A percentile compares a stretch with the other conserved stretches of the same genome.
These are phyloP conservation scores for Cadophora sp. DNA, from an alignment of 2,329 filamentous ascomycete genomes.

Conservation along the genomic window DNA sequence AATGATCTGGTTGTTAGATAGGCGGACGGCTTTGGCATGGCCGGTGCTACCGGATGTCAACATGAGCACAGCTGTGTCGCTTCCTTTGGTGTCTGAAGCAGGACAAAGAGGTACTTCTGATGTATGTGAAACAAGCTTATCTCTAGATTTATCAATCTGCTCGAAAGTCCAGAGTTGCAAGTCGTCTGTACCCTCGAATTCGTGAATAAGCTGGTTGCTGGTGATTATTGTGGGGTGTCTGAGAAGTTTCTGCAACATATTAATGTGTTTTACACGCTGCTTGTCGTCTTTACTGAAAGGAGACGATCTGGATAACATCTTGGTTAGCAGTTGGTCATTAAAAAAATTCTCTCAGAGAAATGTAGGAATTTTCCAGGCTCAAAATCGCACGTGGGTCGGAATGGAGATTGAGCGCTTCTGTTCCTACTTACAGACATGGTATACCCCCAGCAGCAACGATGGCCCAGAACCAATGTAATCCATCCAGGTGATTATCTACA, in stretches of 20 bases:
- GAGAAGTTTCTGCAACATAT: constrained; percentile 40
- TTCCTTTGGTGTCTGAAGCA: background rate
- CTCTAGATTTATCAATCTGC: constrained; percentile 1
- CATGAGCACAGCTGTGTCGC: constrained; percentile 51
- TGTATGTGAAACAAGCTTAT: background rate
- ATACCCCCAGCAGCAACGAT: constrained; percentile 47
- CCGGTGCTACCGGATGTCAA: constrained; percentile 61
- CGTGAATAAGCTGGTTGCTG: constrained; percentile 24
- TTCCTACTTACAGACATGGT: constrained; percentile 9
- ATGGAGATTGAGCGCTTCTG: no score
- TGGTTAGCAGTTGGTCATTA: background rate
- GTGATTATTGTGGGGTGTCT: constrained; percentile 41
- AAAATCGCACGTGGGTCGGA: no score
- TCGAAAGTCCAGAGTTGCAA: constrained; percentile 11
- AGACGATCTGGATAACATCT: constrained; percentile 42
- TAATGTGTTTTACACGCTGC: constrained; percentile 44
- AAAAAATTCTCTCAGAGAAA: background rate
- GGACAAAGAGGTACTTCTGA: background rate
- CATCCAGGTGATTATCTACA: constrained; percentile 48
- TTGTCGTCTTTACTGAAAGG: constrained; percentile 43
- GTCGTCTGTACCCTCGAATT: constrained; percentile 32
- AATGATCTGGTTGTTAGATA: constrained; percentile 53
- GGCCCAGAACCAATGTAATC: constrained; percentile 50
- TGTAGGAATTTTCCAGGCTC: background rate
- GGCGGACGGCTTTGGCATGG: constrained; percentile 56